Evolutionary conservation across 1,139 yeast genomes (phyloP), one percentile per base, ranked within the genome.

Genomic region (Wickerhamomyces sp.): DNA sequence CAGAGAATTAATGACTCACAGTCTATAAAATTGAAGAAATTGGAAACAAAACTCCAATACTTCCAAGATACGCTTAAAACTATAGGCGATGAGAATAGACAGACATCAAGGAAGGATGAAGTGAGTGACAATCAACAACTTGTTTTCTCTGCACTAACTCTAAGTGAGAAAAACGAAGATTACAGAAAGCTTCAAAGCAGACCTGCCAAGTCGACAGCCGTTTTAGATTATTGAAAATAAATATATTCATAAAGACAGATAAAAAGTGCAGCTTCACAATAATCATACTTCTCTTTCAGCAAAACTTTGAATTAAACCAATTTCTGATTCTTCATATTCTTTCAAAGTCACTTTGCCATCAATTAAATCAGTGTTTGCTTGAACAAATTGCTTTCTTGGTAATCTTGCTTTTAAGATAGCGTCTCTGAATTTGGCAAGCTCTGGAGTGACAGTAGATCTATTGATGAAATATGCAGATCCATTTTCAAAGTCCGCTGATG

Each of bases 331-430:
- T 18, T 78, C 83, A 53, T 88, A 88, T 56, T 85, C 95, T 45
- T 68, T 70, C 26, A 86, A 71, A 31, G 64, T 72, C 28, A 85
- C 78, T n/a, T 55, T 51, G 19, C 62, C 68, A 13, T 60, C 68
- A 8, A 58, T 55, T 32, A 75, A 46, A 21, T 64, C 55, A 7
- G 94, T 82, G 61, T 88, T 88, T 27, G 88, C 87, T 64, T 88
- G 96, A 43, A 88, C 78, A 54, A 83, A 74, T 59, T 86, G 94
- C 60, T 81, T 82, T 59, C 96, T 75, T 46, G 96, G 95, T 48
- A 81, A 68, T 63, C 87, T 85, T 59, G 85, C 82, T 39, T 67
- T 67, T 46, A 87, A 65, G 16, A 88, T 89, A 33, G 72, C 67
- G 42, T 79, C 81, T 63, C 96, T 74, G 58, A 73, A 82, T 50